Evolutionary conservation across 768 basidiomycete species (phyloP).

Genomic region (Russula ochroleuca): DNA sequence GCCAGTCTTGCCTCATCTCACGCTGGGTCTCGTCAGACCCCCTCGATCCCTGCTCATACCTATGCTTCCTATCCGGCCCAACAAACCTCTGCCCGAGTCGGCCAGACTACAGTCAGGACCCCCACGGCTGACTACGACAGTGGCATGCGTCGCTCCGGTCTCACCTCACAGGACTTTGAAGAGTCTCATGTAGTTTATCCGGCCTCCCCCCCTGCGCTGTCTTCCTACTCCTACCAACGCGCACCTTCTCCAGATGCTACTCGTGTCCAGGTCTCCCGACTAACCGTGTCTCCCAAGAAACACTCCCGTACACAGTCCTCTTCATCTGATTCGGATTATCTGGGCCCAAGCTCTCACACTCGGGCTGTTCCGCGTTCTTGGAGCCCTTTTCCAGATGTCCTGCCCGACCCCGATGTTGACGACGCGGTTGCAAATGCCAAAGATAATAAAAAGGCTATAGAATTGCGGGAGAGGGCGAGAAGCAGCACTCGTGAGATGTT

Average conservation of each 20-base stretch:
- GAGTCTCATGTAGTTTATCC: neutral
- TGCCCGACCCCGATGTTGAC: neutral
- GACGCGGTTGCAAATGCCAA: neutral
- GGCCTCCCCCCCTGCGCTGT: no score
- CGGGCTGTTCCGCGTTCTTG: neutral
- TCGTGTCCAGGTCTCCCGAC: neutral
- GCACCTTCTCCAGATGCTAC: neutral
- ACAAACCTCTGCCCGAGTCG: neutral
- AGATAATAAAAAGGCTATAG: neutral
- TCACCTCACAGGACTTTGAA: neutral
- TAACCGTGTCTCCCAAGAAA: neutral
- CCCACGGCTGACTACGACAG: neutral
- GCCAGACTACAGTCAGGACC: neutral
- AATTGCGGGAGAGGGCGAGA: conserved; percentile 8
- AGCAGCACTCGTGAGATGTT: neutral
- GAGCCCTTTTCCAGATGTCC: neutral
- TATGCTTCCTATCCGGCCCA: neutral
- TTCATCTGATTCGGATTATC: neutral
- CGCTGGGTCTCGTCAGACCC: neutral
- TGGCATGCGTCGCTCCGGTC: neutral
- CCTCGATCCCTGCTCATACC: neutral
- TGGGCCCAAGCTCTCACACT: neutral
- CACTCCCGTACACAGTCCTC: neutral
- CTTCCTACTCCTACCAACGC: neutral
- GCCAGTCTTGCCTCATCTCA: neutral